Evolutionary conservation across 1,139 yeast genomes (phyloP), one percentile per base, ranked within the genome.

Genomic region (Saccharomycopsis crataegensis): DNA sequence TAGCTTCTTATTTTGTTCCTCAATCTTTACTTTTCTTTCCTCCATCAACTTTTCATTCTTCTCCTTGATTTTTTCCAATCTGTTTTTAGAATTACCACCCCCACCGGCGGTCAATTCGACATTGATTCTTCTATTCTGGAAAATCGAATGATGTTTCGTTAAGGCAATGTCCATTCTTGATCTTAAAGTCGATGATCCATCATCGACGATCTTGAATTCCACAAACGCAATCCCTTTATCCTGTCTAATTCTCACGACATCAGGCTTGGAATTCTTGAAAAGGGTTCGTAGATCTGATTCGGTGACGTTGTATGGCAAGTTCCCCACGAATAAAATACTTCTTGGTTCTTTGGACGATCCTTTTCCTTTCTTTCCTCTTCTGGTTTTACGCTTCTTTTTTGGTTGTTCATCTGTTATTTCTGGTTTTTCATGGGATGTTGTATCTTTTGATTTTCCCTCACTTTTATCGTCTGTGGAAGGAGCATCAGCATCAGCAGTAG

Each of bases 21-120:
- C 56, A 31, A 78, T 70, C 63, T 80, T 77, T 28, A 70, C 75
- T 59, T 70, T 79, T 67, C 86, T 75, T 62, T 89, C 94, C 43
- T 75, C 82, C 45, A 76, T 75, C 60, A 89, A 70, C 63, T 83
- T 84, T 51, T 80, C 86, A 66, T 91, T 90, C 75, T 93, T 91
- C 52, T 78, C 80, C 64, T 80, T 80, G 62, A 93, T 77, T 70
- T 93, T 93, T 49, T 78, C 77, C 56, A 80, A 65, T 61, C 99
- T 75, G 43, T 73, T 75, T 54, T 77, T 75, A 7, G 95, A 83
- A 67, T 91, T 91, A 51, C 99, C 99, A 46, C 99, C 99, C 48
- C 99, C 99, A 52, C 99, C 99, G 49, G 89, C 99, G 1, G 98
- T 93, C 63, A 93, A 76, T 69, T 93, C 99, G 38, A 93, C 98